Percentiles rank a stretch among this genome's conserved stretches.
Conservation (phyloP, 148 eudicot genomes). For the Heliamphora exappendiculata region DNA sequence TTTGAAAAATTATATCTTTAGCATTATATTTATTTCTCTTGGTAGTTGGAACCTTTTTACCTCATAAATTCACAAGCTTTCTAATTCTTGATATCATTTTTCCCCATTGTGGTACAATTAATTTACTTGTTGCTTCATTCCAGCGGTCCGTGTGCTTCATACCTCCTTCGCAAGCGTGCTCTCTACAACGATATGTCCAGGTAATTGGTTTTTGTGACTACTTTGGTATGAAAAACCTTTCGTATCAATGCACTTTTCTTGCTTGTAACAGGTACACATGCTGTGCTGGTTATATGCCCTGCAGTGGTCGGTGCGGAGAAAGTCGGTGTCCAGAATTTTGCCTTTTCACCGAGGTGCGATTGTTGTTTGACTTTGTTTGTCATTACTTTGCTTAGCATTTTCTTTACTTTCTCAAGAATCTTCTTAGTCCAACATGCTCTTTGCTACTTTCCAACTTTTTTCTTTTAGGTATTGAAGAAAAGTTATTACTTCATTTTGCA, state of each 20-base stretch:
- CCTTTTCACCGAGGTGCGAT: constrained; percentile 73
- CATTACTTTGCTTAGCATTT: background rate
- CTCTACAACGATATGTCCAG: constrained; percentile 89
- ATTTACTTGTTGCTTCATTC: constrained; percentile 8
- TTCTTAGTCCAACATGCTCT: background rate
- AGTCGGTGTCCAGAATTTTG: constrained; percentile 86
- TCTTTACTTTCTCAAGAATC: background rate
- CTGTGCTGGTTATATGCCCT: constrained; percentile 94
- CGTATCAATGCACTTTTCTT: constrained; percentile 10
- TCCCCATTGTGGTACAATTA: background rate
- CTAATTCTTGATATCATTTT: background rate
- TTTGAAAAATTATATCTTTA: background rate
- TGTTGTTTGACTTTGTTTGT: background rate
- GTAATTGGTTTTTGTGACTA: constrained; percentile 27
- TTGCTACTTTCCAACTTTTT: background rate
- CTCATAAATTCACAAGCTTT: background rate
- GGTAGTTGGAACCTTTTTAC: background rate
- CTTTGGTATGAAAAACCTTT: background rate
- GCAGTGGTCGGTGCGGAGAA: constrained; percentile 98
- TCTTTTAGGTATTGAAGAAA: background rate
- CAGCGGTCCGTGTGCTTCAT: constrained; percentile 90
- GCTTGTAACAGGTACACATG: constrained; percentile 58
- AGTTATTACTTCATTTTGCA: background rate
- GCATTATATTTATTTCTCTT: background rate
- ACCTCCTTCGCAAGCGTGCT: constrained; percentile 83